Percentiles rank a stretch among this genome's conserved stretches.
Conservation (phyloP, 192 early-diverging fungal genomes). For the Mortierella hygrophila region DNA sequence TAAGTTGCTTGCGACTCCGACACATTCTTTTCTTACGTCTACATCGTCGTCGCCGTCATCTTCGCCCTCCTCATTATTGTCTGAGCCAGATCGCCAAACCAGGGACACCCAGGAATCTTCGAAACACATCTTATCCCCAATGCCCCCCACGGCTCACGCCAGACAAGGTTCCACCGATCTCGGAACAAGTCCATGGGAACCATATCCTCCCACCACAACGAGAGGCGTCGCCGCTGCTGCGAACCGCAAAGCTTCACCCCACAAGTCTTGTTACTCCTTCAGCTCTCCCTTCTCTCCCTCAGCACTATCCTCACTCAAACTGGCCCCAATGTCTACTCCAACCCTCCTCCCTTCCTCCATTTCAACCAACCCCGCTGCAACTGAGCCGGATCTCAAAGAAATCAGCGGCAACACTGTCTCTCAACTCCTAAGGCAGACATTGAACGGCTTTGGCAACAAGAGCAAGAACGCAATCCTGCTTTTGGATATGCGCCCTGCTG, state of each 20-base stretch:
- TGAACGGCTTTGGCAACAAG: slow-evolving; percentile 3
- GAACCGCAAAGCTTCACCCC: slow-evolving; percentile 3
- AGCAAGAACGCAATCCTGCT: slow-evolving; percentile 57
- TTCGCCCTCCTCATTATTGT: not conserved
- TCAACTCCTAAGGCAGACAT: slow-evolving; percentile 5
- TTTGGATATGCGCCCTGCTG: slow-evolving; percentile 78
- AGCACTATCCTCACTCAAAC: slow-evolving; percentile 22
- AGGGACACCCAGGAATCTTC: not conserved
- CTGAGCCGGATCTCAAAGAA: slow-evolving; percentile 16
- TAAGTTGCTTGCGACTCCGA: not conserved
- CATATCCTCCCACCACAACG: slow-evolving; percentile 22
- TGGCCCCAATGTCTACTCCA: slow-evolving; percentile 18
- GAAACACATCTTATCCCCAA: slow-evolving; percentile 11
- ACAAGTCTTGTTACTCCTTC: slow-evolving; percentile 14
- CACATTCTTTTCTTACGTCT: not conserved
- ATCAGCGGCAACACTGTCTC: slow-evolving; percentile 26
- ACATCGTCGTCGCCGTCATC: not conserved
- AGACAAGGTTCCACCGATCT: slow-evolving; percentile 27
- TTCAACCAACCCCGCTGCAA: not conserved
- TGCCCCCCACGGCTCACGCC: slow-evolving; percentile 40
- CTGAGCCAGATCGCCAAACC: slow-evolving; percentile 2
- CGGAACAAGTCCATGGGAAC: slow-evolving; percentile 28
- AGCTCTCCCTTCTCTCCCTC: slow-evolving; percentile 18
- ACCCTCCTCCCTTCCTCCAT: slow-evolving; percentile 10
- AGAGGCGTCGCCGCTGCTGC: not conserved